Conservation (phyloP, 495 filamentous ascomycete genomes). For the Venustampulla echinocandica region DNA sequence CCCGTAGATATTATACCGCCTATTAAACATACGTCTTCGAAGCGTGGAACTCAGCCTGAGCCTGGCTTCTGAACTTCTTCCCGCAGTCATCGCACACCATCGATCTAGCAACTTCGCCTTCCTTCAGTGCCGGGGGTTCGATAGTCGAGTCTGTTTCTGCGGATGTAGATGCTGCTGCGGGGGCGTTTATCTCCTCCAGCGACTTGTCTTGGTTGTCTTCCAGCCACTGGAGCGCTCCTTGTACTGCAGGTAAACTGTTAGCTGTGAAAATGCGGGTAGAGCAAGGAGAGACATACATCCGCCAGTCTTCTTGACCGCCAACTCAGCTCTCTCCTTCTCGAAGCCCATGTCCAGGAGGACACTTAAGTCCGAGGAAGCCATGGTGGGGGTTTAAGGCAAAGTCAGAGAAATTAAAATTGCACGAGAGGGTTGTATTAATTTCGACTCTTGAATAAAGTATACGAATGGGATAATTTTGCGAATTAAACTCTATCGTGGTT, state of each 20-base stretch:
- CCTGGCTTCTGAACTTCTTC: conserved; percentile 75
- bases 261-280: not conserved
- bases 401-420: not conserved
- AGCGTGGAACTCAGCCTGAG: conserved; percentile 83
- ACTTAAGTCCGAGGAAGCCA: conserved; percentile 48
- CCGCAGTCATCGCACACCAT: conserved; percentile 82
- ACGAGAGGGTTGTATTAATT: not conserved
- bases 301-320: conserved; percentile 73
- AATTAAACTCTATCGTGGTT: no score
- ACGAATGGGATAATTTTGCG: no score
- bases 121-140: conserved; percentile 45
- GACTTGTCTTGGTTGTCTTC: conserved; percentile 80
- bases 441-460: not conserved
- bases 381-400: not conserved
- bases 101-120: conserved; percentile 49
- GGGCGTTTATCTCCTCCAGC: conserved; percentile 62
- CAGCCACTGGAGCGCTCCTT: conserved; percentile 88
- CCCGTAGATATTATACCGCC: not conserved
- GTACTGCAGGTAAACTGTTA: conserved; percentile 45
- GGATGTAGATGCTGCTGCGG: conserved; percentile 18
- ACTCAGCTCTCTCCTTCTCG: conserved; percentile 64
- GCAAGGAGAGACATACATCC: conserved; percentile 47
- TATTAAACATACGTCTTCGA: conserved; percentile 52
- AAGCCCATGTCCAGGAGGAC: conserved; percentile 94
- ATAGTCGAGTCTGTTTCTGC: conserved; percentile 42